Evolutionary conservation across 2,329 filamentous ascomycete genomes (phyloP).

Genomic region (Leptographium procerum): DNA sequence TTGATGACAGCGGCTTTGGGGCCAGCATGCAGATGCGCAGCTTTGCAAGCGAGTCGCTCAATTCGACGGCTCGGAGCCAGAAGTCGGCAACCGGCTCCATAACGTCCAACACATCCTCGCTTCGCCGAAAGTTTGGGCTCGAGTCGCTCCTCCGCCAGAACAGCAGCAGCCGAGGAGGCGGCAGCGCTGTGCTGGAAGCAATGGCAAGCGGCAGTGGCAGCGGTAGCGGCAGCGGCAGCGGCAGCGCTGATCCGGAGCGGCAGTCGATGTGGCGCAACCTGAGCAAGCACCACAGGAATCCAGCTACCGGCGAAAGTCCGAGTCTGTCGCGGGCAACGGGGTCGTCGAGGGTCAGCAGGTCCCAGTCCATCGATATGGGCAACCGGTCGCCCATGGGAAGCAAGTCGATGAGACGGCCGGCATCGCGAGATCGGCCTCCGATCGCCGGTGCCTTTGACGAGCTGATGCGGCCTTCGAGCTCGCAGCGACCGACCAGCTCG

Average conservation of each 20-base stretch:
- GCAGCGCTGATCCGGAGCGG: slow-evolving; percentile 46
- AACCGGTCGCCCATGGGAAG: slow-evolving; percentile 24
- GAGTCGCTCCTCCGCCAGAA: slow-evolving; percentile 66
- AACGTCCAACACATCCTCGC: slow-evolving; percentile 75
- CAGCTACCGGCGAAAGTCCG: slow-evolving; percentile 46
- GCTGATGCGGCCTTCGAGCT: slow-evolving; percentile 14
- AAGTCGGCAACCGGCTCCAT: slow-evolving; percentile 58
- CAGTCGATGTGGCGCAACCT: slow-evolving; percentile 77
- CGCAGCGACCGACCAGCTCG: slow-evolving; percentile 43
- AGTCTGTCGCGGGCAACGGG: slow-evolving; percentile 50
- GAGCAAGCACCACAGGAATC: slow-evolving; percentile 61
- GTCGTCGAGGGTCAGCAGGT: slow-evolving; percentile 44
- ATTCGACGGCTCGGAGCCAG: slow-evolving; percentile 44
- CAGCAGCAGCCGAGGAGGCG: slow-evolving; percentile 43
- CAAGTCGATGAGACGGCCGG: slow-evolving; percentile 39
- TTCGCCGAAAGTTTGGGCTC: slow-evolving; percentile 75
- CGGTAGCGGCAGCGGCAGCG: not conserved
- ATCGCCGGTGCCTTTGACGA: slow-evolving; percentile 54
- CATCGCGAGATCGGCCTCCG: slow-evolving; percentile 48
- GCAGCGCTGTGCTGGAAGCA: slow-evolving; percentile 1
- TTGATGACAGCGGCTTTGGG: slow-evolving; percentile 46
- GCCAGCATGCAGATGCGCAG: slow-evolving; percentile 35
- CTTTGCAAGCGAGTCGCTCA: slow-evolving; percentile 47
- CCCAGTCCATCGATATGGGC: slow-evolving; percentile 68
- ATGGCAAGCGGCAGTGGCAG: not conserved